A percentile compares a stretch with the other conserved stretches of the same genome.
phyloP scores from a whole-genome alignment of 1,284 basidiomycete genomes.

The Kalmanozyma brasiliensis region DNA sequence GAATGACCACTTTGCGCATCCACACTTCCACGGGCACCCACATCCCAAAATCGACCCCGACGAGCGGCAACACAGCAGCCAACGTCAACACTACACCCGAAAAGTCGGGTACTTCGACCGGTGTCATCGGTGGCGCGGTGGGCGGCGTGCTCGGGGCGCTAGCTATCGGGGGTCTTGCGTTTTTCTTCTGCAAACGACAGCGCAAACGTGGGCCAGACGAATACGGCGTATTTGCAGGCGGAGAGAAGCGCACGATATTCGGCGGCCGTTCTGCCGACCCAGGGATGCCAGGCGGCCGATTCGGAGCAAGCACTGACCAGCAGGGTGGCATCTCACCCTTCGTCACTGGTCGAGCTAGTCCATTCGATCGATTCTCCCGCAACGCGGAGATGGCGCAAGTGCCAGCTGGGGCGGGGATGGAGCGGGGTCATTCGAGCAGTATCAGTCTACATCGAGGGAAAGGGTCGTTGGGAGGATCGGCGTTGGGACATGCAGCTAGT shows the following conservation, averaged over 20 bases:
- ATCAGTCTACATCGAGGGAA: conserved; percentile 38
- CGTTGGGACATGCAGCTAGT: conserved; percentile 12
- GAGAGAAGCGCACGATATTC: conserved; percentile 35
- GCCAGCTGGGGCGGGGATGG: too few relatives aligned
- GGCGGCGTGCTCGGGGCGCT: conserved; percentile 30
- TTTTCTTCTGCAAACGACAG: conserved; percentile 16
- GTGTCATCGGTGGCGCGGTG: conserved; percentile 28
- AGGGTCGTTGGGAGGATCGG: conserved; percentile 30
- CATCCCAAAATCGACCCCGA: conserved; percentile 10
- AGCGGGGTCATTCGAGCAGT: conserved; percentile 35
- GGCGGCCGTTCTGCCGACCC: conserved; percentile 18
- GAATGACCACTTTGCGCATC: conserved; percentile 23
- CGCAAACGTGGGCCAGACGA: conserved; percentile 30
- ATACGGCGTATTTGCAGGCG: conserved; percentile 31
- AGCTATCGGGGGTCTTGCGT: conserved; percentile 9
- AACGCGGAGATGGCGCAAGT: conserved; percentile 11
- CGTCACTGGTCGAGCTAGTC: conserved; percentile 25
- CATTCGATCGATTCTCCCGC: conserved; percentile 25
- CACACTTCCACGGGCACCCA: conserved; percentile 1
- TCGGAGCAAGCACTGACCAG: conserved; percentile 26
- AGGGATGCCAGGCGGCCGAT: conserved; percentile 4
- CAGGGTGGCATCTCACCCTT: conserved; percentile 45
- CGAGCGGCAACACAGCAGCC: conserved; percentile 10
- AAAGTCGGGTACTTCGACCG: conserved; percentile 11
- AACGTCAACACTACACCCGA: conserved; percentile 8